Evolutionary conservation across 371 early-diverging fungal species (phyloP).

Genomic region (Mortierella sp.): DNA sequence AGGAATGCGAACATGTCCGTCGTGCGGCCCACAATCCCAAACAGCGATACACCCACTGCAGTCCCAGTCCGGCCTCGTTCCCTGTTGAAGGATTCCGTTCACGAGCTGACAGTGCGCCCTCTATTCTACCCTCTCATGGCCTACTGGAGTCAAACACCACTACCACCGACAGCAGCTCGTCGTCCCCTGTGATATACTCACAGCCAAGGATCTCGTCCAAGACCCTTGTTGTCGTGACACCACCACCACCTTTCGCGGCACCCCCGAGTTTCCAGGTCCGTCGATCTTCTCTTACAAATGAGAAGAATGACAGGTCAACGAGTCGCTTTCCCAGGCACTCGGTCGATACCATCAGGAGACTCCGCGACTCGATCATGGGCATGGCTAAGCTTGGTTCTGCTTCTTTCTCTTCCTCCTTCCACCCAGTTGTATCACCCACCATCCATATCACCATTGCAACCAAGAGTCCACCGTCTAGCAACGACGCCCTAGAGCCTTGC

Average conservation of each 20-base stretch:
- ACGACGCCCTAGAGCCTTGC: too few species aligned
- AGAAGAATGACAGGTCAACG: neutral
- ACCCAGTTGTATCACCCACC: neutral
- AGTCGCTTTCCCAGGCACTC: neutral
- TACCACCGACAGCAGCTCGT: too few species aligned
- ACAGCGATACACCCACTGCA: neutral
- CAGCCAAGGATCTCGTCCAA: neutral
- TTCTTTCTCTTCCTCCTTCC: neutral
- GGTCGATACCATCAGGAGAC: conserved; percentile 7
- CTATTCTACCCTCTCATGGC: neutral
- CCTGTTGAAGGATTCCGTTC: neutral
- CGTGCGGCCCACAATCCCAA: neutral
- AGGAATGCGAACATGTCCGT: neutral
- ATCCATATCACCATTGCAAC: neutral
- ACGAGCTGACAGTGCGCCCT: neutral
- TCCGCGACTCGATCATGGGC: conserved; percentile 14
- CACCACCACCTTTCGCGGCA: neutral
- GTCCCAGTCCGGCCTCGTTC: neutral
- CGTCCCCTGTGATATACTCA: too few species aligned
- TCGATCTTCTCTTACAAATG: neutral
- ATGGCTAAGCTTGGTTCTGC: neutral
- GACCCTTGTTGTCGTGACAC: neutral
- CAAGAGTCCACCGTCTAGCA: neutral
- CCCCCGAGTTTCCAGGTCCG: neutral
- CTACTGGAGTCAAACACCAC: neutral